Evolutionary conservation across 176 grass and related monocot species (phyloP), one percentile per base, ranked within the genome.

Genomic region (Avena eriantha): DNA sequence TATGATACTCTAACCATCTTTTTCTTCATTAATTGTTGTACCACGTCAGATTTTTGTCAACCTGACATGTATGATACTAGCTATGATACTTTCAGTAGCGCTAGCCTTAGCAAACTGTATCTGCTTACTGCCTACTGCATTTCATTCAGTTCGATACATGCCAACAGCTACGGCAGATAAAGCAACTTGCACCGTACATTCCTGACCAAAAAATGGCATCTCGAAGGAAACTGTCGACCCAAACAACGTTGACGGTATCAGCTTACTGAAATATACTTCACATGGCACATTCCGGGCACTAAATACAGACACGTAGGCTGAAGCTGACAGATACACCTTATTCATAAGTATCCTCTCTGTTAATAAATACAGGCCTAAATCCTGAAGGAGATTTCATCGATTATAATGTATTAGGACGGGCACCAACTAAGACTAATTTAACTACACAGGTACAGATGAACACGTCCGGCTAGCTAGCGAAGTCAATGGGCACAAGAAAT

Each of bases 391-490:
- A 80, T 79, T 73, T 66, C 55, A 73, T 87, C 48, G 80, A 33
- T 68, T 56, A 5, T n/a, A 5, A 26, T 69, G 9, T 66, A 5
- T 12, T 49, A 59, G 36, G 85, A 49, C 85, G 68, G 67, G 80
- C 80, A 87, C 58, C 79, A 83, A 86, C 69, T 14, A 10, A 2
- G 4, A 36, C 49, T 41, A n/a, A 13, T 81, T 85, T 59, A 16
- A 82, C 24, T 46, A 6, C 2, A n/a, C 5, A 5, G 17, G 23
- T 56, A 21, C 41, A 70, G 10, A n/a, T 51, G 41, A 59, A 50
- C n/a, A 21, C 45, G 22, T 64, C 67, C 19, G 0, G 5, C 63
- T 66, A 15, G 23, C 13, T 13, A 34, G 73, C 45, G 0, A 87
- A 46, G 84, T 90, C 80, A 80, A 83, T 50, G 18, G 8, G 1